A percentile compares a stretch with the other conserved stretches of the same genome.
Evolutionary conservation across 352 stramenopile genomes (phyloP).

Genomic region (Pelagophyceae sp.): DNA sequence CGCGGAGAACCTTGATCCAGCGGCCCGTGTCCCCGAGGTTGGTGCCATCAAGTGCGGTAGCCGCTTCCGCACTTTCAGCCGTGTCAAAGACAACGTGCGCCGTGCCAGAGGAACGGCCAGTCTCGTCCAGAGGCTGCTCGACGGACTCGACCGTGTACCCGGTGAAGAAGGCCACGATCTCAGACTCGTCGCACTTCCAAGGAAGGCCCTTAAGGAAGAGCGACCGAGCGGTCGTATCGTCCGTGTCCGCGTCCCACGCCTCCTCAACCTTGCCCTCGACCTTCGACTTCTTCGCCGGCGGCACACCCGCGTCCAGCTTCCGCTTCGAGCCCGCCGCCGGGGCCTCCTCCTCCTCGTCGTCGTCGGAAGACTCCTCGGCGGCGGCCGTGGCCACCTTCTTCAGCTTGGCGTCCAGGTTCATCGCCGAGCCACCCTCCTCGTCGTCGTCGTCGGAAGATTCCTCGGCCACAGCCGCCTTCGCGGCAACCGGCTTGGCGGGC

Average conservation of each 20-base stretch:
- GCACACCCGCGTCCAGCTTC: too few species aligned
- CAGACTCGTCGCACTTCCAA: slow-evolving; percentile 83
- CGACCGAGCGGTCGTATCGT: slow-evolving; percentile 61
- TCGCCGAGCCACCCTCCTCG: slow-evolving; percentile 37
- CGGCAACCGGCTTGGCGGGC: slow-evolving; percentile 44
- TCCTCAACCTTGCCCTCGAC: slow-evolving; percentile 20
- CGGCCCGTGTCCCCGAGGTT: slow-evolving; percentile 73
- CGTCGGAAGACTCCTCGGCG: slow-evolving; percentile 17
- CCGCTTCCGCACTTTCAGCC: slow-evolving; percentile 57
- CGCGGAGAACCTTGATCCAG: slow-evolving; percentile 81
- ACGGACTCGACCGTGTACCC: slow-evolving; percentile 69
- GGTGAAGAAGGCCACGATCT: slow-evolving; percentile 85
- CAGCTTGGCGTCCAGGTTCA: slow-evolving; percentile 25
- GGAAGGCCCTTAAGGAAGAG: slow-evolving; percentile 82
- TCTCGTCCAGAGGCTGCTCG: slow-evolving; percentile 72
- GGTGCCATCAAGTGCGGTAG: slow-evolving; percentile 70
- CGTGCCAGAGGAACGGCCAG: slow-evolving; percentile 78
- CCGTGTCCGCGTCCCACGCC: slow-evolving; percentile 22
- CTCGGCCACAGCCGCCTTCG: slow-evolving; percentile 55
- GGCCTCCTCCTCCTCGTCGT: slow-evolving; percentile 38
- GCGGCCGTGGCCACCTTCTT: slow-evolving; percentile 33
- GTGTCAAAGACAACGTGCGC: slow-evolving; percentile 84
- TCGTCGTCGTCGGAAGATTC: slow-evolving; percentile 40
- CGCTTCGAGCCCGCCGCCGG: too few species aligned
- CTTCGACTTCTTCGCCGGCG: slow-evolving; percentile 35